Evolutionary conservation across 2,329 filamentous ascomycete genomes (phyloP), one percentile per base, ranked within the genome.

Genomic region (Colletotrichum sp.): DNA sequence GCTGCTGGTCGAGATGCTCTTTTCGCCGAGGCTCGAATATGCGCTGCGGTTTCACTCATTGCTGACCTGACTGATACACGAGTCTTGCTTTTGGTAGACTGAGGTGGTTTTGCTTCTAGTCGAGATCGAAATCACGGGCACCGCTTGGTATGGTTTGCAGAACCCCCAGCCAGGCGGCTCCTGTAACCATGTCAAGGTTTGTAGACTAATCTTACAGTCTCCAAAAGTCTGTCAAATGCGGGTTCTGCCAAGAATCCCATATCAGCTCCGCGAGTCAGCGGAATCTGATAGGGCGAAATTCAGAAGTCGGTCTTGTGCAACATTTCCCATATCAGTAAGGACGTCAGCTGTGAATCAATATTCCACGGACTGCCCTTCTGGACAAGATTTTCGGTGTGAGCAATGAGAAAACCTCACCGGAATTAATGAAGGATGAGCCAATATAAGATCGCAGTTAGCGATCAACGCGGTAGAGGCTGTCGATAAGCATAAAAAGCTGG

Each of bases 231-330:
- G 18, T 18, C n/a, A 7, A 12, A 43, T 71, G 54, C 62, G 68
- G 55, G 33, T 38, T 27, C 24, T 27, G 72, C 72, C 72, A 71
- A 71, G 67, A 55, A 13, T 57, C 13, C 57, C 24, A 71, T 66
- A 63, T 71, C 34, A 62, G 15, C 43, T 18, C 34, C 62, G 47
- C 71, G 71, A 71, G 71, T 73, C 71, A 73, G 43, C 43, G 12
- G 43, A 24, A 21, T 51, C n/a, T 24, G 43, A 24, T 51, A 21
- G n/a, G 43, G 43, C 43, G n/a, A 24, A 6, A 8, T 12, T 13
- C 43, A 51, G n/a, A 51, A 13, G 13, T 51, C 43, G 43, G n/a
- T 51, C 43, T 51, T 51, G 43, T 21, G 43, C 43, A 51, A 51
- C 12, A 51, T 51, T 51, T 51, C 43, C 43, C 43, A 21, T 21